Conservation (phyloP, 148 eudicot species). For the Limonium bicolor region DNA sequence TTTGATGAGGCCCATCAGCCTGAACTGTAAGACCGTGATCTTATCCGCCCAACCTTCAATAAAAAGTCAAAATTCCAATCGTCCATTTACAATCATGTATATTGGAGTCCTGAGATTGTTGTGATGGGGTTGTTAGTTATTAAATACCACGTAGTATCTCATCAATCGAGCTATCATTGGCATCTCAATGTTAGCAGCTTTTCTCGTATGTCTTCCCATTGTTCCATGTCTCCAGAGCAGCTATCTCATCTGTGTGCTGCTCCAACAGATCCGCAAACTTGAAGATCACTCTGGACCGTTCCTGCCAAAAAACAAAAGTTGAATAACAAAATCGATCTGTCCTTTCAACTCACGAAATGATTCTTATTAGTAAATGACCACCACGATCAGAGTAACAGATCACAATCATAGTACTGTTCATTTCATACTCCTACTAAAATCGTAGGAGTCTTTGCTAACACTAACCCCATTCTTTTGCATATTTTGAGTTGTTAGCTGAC, state of each 20-base stretch:
- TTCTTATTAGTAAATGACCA: too few species aligned
- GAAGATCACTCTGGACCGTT: conserved; percentile 35
- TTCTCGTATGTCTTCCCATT: conserved; percentile 55
- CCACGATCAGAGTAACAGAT: too few species aligned
- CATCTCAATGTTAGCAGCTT: conserved; percentile 37
- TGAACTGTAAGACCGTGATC: conserved; percentile 70
- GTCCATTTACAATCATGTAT: too few species aligned
- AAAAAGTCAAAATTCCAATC: too few species aligned
- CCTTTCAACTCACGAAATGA: too few species aligned
- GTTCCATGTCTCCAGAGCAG: conserved; percentile 78
- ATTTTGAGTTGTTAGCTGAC: too few species aligned
- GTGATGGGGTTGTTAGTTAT: background rate
- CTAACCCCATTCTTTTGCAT: too few species aligned
- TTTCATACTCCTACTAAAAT: too few species aligned
- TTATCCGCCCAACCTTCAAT: conserved; percentile 88
- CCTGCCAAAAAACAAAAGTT: conserved; percentile 13
- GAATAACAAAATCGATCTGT: background rate
- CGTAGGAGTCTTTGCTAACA: too few species aligned
- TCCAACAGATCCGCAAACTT: conserved; percentile 68
- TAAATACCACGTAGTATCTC: conserved; percentile 55
- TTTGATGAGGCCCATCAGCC: conserved; percentile 57
- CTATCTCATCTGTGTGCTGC: conserved; percentile 55
- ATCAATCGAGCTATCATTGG: conserved; percentile 49
- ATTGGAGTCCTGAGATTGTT: too few species aligned
- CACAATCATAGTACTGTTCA: too few species aligned